A percentile compares a stretch with the other conserved stretches of the same genome.
phyloP scores from a whole-genome alignment of 2,329 filamentous ascomycete genomes.

The Diplodia seriata region DNA sequence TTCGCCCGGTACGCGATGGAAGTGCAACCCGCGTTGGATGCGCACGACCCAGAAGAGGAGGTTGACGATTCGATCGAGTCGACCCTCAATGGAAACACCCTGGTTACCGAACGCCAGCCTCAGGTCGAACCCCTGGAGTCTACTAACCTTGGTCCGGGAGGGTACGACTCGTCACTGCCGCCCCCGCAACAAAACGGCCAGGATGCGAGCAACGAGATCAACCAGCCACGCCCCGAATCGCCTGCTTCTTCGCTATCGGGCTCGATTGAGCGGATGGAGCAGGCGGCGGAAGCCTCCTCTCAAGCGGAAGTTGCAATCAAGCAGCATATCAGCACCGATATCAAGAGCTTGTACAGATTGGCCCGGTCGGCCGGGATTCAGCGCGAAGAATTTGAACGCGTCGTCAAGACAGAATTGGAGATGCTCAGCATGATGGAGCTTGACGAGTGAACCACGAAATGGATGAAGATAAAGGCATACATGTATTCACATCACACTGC shows the following conservation, averaged over 20 bases:
- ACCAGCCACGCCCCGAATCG: slow-evolving; percentile 45
- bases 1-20: slow-evolving; percentile 75
- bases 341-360: slow-evolving; percentile 77
- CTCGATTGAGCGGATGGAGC: slow-evolving; percentile 64
- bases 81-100: slow-evolving; percentile 61
- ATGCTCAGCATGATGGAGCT: slow-evolving; percentile 73
- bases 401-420: slow-evolving; percentile 75
- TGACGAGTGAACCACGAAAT: slow-evolving; percentile 45
- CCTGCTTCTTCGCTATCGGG: slow-evolving; percentile 43
- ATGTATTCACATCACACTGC: slow-evolving; percentile 22
- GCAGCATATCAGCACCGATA: slow-evolving; percentile 77
- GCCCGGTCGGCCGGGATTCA: slow-evolving; percentile 75
- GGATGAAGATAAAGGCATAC: neutral
- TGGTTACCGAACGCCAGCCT: slow-evolving; percentile 49
- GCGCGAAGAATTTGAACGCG: slow-evolving; percentile 74
- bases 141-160: slow-evolving; percentile 43
- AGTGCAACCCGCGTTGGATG: slow-evolving; percentile 82
- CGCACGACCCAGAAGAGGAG: slow-evolving; percentile 79
- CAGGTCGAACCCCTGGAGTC: slow-evolving; percentile 54
- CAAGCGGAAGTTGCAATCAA: slow-evolving; percentile 76
- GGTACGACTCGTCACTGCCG: slow-evolving; percentile 45
- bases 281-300: slow-evolving; percentile 63
- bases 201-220: slow-evolving; percentile 27
- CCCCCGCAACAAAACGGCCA: slow-evolving; percentile 32
- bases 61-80: slow-evolving; percentile 55